Base-by-base conservation (phyloP, 2,329 filamentous ascomycete genomes). In the Epichloe coenophiala region DNA sequence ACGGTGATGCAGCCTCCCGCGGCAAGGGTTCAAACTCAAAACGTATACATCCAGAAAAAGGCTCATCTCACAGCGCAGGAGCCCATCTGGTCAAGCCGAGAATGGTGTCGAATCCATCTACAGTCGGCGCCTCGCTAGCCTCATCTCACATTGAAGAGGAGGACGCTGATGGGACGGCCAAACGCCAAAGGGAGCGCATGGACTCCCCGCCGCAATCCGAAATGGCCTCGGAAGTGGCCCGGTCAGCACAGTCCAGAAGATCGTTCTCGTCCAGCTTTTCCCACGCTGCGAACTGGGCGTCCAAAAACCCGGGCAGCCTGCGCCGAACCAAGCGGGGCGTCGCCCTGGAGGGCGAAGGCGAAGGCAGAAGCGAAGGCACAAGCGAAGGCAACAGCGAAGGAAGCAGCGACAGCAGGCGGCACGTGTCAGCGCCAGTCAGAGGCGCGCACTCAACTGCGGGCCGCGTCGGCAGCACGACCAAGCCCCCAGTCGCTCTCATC, bases 251-350 rank as follows among this genome's bases (percentile, higher is more conserved):
- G 47, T 66, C 74, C 12, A 71, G 69, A 49, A 72, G 75, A 52
- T 81, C 80, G 15, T 66, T 78, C 27, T 82, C 80, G 15, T 75
- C 79, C 70, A 77, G 80, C 50, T 78, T 83, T 53, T 70, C 71
- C 53, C 76, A 78, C 2, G 71, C 78, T 15, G 70, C 67, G 47
- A 74, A 67, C 47, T 81, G 78, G 77, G 75, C 80, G 54, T 66
- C 75, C 36, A 75, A 68, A 60, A 70, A 73, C 5, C 63, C 66
- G 8, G 73, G 76, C 50, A 83, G 79, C 63, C 60, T 81, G 49
- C 74, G 77, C 46, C 74, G 74, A 21, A 66, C 71, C 33, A 82
- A 80, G 63, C 71, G 74, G 53, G 70, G 68, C 52, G 65, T 66
- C 54, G 68, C 71, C 49, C 61, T n/a, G n/a, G n/a, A 65, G 23